These are phyloP conservation scores for Thelephora ganbajun DNA, from an alignment of 768 basidiomycete genomes.

Conservation along the genomic window DNA sequence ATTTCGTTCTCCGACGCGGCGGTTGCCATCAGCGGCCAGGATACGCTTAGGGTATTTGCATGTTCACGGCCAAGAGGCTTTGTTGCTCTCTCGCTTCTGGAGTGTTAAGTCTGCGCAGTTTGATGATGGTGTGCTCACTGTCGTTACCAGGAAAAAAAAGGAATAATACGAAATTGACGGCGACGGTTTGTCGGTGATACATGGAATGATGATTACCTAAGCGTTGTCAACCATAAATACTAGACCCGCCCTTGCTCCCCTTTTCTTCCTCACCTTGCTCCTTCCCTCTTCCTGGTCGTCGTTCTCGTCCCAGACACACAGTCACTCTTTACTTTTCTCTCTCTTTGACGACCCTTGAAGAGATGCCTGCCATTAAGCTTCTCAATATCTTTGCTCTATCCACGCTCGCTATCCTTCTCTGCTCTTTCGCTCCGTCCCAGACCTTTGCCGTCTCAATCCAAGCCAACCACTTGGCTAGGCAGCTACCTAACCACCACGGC, in stretches of 20 bases:
- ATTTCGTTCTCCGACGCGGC: not conserved
- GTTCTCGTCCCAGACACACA: conserved; percentile 8
- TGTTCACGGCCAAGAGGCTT: too few species aligned
- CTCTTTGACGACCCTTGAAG: conserved; percentile 9
- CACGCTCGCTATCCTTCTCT: conserved; percentile 40
- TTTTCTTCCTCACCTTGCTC: conserved; percentile 6
- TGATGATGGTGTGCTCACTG: too few species aligned
- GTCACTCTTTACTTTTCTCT: conserved; percentile 16
- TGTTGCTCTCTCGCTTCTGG: too few species aligned
- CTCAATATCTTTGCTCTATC: conserved; percentile 45
- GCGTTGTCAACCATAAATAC: not conserved
- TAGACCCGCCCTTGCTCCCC: not conserved
- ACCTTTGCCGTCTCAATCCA: conserved; percentile 34
- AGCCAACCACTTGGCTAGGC: conserved; percentile 26
- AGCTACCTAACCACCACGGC: conserved; percentile 26
- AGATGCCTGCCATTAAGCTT: conserved; percentile 26
- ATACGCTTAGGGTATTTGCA: too few species aligned
- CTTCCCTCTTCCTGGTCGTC: conserved; percentile 5
- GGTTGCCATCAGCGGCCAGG: not conserved
- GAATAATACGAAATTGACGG: too few species aligned
- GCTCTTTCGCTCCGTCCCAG: conserved; percentile 30
- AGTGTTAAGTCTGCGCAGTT: too few species aligned
- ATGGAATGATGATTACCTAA: not conserved
- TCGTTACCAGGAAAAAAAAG: too few species aligned
- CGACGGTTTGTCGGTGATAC: too few species aligned